These are phyloP conservation scores for Sarcocystis neurona DNA, from an alignment of 169 alveolate genomes.

Conservation along the genomic window DNA sequence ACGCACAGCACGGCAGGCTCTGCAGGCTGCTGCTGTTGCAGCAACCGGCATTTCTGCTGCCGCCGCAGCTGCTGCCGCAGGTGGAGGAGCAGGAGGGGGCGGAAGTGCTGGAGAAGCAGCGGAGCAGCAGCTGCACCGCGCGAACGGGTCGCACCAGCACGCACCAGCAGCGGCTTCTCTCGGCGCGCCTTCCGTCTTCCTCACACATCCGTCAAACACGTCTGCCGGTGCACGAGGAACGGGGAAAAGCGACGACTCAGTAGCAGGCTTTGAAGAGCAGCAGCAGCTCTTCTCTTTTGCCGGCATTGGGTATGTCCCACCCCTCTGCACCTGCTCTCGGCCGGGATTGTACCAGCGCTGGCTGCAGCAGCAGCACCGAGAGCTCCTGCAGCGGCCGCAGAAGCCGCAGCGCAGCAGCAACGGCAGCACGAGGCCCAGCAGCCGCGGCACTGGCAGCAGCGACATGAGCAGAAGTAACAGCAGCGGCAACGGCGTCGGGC, in stretches of 20 bases:
- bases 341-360: neutral
- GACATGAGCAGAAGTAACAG: no score
- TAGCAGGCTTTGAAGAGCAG: no score
- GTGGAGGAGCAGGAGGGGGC: neutral
- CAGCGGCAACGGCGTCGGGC: no score
- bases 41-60: no score
- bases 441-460: neutral
- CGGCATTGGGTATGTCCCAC: slow-evolving; percentile 21
- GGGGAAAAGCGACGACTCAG: no score
- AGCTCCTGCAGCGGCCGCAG: neutral
- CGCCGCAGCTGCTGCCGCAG: neutral
- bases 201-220: no score
- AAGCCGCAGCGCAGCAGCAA: neutral
- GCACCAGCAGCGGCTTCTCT: no score
- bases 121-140: no score
- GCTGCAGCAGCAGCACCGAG: neutral
- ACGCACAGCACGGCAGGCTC: no score
- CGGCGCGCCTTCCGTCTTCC: neutral
- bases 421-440: neutral
- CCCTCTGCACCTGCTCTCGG: neutral
- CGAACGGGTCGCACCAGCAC: no score
- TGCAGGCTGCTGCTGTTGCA: no score
- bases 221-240: neutral
- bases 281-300: neutral
- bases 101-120: neutral